phyloP scores from a whole-genome alignment of 2,329 filamentous ascomycete species.

The Calonectria honghensis region DNA sequence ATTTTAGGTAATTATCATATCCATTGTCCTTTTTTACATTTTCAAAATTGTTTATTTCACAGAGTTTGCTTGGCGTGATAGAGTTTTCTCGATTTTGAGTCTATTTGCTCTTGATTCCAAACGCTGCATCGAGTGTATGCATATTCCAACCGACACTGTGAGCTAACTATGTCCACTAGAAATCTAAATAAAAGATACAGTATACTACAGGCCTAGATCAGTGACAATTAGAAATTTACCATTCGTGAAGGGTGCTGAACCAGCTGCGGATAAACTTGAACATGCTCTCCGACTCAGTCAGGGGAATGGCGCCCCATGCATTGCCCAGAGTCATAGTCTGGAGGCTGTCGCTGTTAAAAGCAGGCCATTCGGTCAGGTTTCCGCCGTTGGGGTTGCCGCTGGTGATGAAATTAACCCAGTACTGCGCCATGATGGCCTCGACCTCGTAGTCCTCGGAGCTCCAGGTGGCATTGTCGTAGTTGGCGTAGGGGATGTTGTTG shows the following conservation, averaged over 20 bases:
- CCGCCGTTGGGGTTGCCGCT: constrained; percentile 26
- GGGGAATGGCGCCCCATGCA: background rate
- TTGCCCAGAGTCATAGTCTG: constrained; percentile 20
- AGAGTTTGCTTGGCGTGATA: background rate
- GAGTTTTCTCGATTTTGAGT: background rate
- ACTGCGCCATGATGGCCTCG: constrained; percentile 19
- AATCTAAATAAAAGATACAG: background rate
- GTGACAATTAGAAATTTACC: background rate
- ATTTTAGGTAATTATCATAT: background rate
- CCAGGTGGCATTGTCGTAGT: constrained; percentile 23
- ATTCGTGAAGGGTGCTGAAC: constrained; percentile 16
- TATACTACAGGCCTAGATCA: background rate
- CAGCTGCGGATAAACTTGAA: constrained; percentile 2
- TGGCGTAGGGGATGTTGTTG: constrained; percentile 32
- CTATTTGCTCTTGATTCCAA: background rate
- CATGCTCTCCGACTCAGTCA: constrained; percentile 1
- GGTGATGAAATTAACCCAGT: constrained; percentile 30
- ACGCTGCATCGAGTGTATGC: background rate
- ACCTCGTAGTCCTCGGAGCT: constrained; percentile 5
- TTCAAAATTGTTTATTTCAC: background rate
- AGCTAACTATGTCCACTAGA: background rate
- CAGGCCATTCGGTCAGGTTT: constrained; percentile 11
- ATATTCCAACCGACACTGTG: background rate
- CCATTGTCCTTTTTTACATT: background rate
- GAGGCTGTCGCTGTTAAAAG: background rate